Conservation (phyloP, 371 early-diverging fungal genomes). For the Mortierella sp. region DNA sequence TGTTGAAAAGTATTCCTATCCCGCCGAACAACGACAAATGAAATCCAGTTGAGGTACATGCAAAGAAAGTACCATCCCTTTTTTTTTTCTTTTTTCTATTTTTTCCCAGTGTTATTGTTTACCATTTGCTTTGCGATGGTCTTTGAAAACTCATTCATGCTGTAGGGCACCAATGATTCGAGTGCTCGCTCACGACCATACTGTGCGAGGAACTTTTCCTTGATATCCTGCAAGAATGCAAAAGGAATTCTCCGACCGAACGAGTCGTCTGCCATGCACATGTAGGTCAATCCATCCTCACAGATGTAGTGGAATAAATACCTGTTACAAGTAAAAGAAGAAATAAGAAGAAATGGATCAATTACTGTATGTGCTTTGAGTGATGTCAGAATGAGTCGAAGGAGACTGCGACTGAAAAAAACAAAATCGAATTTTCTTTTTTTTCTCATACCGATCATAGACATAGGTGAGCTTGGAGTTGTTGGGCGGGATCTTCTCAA, state of each 20-base stretch:
- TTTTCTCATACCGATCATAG: slow-evolving; percentile 80
- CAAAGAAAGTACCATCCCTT: neutral
- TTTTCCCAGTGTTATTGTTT: neutral
- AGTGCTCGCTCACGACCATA: slow-evolving; percentile 72
- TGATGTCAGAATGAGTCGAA: slow-evolving; percentile 5
- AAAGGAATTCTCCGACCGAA: slow-evolving; percentile 93
- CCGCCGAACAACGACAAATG: neutral
- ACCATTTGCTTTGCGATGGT: slow-evolving; percentile 87
- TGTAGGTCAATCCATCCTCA: slow-evolving; percentile 83
- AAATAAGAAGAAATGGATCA: neutral
- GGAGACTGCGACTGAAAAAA: neutral
- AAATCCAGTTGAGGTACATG: neutral
- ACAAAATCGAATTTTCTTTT: neutral
- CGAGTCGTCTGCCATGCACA: slow-evolving; percentile 92
- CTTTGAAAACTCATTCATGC: slow-evolving; percentile 86
- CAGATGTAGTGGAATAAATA: slow-evolving; percentile 92
- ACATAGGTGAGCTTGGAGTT: slow-evolving; percentile 93
- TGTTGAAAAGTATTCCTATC: slow-evolving; percentile 80
- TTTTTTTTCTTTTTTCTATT: neutral
- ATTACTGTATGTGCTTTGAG: too few relatives aligned
- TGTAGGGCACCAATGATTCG: slow-evolving; percentile 75
- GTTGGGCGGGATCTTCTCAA: slow-evolving; percentile 91
- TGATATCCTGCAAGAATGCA: slow-evolving; percentile 89
- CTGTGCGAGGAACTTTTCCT: slow-evolving; percentile 70
- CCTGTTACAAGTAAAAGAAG: slow-evolving; percentile 51